Percentiles rank a stretch among this genome's conserved stretches.
phyloP scores from a whole-genome alignment of 176 grass and related monocot genomes.

The Cocos nucifera region DNA sequence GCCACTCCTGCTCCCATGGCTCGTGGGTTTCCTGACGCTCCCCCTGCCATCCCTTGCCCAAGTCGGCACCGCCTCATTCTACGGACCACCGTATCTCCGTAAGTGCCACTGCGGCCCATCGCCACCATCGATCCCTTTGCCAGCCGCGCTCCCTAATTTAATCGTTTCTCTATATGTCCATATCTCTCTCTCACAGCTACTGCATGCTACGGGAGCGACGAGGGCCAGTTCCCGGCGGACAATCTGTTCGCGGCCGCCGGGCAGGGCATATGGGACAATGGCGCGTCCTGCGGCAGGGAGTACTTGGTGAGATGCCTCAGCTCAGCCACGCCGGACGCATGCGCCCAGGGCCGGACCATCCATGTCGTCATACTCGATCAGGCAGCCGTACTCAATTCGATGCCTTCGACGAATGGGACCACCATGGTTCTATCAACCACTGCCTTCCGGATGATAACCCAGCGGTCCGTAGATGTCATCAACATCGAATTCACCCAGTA shows the following conservation, averaged over 20 bases:
- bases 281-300: conserved; percentile 31
- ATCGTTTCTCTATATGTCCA: too few relatives aligned
- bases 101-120: background rate
- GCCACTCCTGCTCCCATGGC: background rate
- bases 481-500: conserved; percentile 37
- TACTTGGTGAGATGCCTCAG: conserved; percentile 40
- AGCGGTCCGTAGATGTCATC: conserved; percentile 8
- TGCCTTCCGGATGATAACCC: conserved; percentile 18
- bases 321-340: conserved; percentile 14
- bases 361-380: conserved; percentile 25
- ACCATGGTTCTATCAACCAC: conserved; percentile 20
- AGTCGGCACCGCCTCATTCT: conserved; percentile 43
- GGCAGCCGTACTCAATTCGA: conserved; percentile 25
- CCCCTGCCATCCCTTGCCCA: conserved; percentile 16
- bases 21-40: conserved; percentile 10
- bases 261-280: conserved; percentile 46
- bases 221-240: conserved; percentile 32
- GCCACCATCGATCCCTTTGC: too few relatives aligned
- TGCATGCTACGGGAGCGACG: conserved; percentile 24
- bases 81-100: conserved; percentile 44
- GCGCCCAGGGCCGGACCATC: conserved; percentile 12
- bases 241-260: conserved; percentile 38
- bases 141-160: background rate
- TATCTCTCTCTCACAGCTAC: conserved; percentile 18
- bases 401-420: conserved; percentile 18